Evolutionary conservation across 2,329 filamentous ascomycete species (phyloP).

Genomic region (Fusarium luffae): DNA sequence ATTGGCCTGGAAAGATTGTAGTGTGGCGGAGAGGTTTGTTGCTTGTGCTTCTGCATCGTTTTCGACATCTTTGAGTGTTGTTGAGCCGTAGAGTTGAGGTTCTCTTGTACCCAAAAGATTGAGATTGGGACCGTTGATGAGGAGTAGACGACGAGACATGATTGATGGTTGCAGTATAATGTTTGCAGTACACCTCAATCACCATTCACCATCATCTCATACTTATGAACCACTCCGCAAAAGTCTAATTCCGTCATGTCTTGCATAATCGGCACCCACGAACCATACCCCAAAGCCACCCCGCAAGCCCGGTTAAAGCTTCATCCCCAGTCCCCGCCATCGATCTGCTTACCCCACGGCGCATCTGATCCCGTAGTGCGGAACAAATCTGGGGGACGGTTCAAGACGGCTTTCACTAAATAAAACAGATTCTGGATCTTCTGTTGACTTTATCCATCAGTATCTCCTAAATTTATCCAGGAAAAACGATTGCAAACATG

Average conservation of each 20-base stretch:
- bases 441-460: neutral
- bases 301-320: constrained; percentile 41
- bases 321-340: constrained; percentile 33
- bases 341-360: constrained; percentile 34
- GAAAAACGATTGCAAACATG: constrained; percentile 40
- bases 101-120: constrained; percentile 82
- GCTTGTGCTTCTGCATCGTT: constrained; percentile 61
- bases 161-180: neutral
- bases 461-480: neutral
- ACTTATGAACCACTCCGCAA: constrained; percentile 26
- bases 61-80: constrained; percentile 73
- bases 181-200: neutral
- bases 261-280: constrained; percentile 13
- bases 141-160: constrained; percentile 65
- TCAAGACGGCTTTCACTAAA: constrained; percentile 33
- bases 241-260: constrained; percentile 22
- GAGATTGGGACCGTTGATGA: constrained; percentile 86
- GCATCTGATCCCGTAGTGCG: constrained; percentile 35
- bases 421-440: constrained; percentile 18
- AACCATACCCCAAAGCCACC: constrained; percentile 4
- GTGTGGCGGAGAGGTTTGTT: constrained; percentile 55
- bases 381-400: constrained; percentile 24
- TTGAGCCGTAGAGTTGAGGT: constrained; percentile 77
- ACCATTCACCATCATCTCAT: neutral
- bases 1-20: constrained; percentile 78